Conservation (phyloP, 2,329 filamentous ascomycete species). For the Beauveria scarabaeidicola region DNA sequence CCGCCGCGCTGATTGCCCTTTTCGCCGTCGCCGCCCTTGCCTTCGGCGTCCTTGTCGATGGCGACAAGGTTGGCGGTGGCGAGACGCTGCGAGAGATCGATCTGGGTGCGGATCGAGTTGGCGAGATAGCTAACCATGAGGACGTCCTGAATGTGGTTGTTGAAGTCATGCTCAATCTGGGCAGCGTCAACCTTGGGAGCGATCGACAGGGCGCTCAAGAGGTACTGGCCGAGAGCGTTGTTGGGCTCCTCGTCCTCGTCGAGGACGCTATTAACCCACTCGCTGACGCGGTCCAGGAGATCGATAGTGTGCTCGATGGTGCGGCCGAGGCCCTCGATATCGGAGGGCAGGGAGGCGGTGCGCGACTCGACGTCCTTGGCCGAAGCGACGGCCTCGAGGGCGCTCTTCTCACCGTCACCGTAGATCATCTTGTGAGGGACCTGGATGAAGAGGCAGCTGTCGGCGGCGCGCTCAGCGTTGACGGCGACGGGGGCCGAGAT, state of each 20-base stretch:
- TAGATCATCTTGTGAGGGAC: constrained; percentile 93
- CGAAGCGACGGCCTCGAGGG: constrained; percentile 72
- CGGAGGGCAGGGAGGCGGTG: constrained; percentile 65
- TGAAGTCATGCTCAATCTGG: constrained; percentile 96
- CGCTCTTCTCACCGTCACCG: constrained; percentile 58
- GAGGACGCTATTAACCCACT: constrained; percentile 86
- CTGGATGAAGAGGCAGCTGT: constrained; percentile 95
- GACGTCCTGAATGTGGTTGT: constrained; percentile 99
- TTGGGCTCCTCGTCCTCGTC: constrained; percentile 89
- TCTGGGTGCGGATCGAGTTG: constrained; percentile 98
- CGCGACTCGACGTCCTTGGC: constrained; percentile 74
- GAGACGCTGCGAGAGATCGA: constrained; percentile 91
- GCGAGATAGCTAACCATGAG: constrained; percentile 96
- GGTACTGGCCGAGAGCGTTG: constrained; percentile 85
- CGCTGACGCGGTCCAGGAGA: constrained; percentile 83
- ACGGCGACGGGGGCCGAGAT: constrained; percentile 93
- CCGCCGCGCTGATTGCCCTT: constrained; percentile 36
- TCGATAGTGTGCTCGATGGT: constrained; percentile 80
- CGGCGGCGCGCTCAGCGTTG: constrained; percentile 86
- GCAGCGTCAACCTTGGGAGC: constrained; percentile 88
- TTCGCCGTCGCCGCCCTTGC: constrained; percentile 34
- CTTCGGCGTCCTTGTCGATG: constrained; percentile 41
- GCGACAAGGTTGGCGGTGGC: constrained; percentile 62
- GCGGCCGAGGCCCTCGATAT: constrained; percentile 82
- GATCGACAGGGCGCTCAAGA: constrained; percentile 87